Evolutionary conservation across 805 yeast genomes (phyloP), one percentile per base, ranked within the genome.

Genomic region (Barnettozyma vustinii): DNA sequence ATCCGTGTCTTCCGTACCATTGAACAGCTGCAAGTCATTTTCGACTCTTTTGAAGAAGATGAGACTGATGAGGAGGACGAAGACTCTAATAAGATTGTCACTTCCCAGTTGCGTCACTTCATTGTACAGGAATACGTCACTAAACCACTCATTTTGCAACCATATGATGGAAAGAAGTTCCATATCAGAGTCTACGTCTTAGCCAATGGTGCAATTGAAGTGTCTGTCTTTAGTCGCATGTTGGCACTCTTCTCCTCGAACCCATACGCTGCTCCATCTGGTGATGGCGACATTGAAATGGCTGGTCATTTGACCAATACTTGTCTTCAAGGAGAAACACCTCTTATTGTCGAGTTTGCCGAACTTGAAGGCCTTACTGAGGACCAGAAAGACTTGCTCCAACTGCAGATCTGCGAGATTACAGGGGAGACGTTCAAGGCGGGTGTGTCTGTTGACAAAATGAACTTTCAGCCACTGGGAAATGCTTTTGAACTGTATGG

Each of bases 401-500:
- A 75, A 48, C 52, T 63, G 2, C 81, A 81, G 47, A 80, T 94
- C 23, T 76, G 81, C 56, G 71, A 67, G 7, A 77, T 86, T 42
- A 77, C 85, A 0, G 74, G 73, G 20, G 96, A 92, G 46, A 59
- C 87, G 15, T 94, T 87, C 67, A 72, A 70, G 50, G 97, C 97
- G 1, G 98, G 97, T 0, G 67, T 80, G 0, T 77, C 77, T 23
- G 89, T 84, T 15, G 96, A 92, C 59, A 81, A 83, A 54, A 78
- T 91, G 67, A 89, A 89, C 63, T 92, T 92, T 69, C 85, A 81
- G 63, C 91, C 98, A 0, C 61, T 91, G 50, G 66, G 70, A 1
- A 89, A 89, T 64, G 92, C 95, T 0, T 78, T 87, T 61, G 99
- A 94, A 65, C 74, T 88, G 7, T 94, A 76, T 62, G 99, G 99